Conservation (phyloP, 495 filamentous ascomycete genomes). For the Penicillium macrosclerotiorum region DNA sequence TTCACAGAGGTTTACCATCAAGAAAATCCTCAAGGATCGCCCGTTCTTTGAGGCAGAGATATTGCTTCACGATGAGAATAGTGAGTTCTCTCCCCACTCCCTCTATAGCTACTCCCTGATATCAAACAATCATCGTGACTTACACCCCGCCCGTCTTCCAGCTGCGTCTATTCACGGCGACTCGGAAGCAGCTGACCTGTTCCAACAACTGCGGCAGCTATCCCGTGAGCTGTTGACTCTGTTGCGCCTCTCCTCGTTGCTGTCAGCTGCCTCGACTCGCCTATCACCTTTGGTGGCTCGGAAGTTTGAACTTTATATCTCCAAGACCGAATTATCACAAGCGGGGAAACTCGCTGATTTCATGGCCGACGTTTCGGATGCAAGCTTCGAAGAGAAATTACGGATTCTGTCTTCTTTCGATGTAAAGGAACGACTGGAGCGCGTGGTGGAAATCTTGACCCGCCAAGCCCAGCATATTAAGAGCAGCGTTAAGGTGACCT, state of each 20-base stretch:
- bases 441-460: constrained; percentile 75
- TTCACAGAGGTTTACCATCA: constrained; percentile 69
- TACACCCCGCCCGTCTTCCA: constrained; percentile 10
- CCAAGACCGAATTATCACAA: constrained; percentile 68
- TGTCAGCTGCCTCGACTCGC: constrained; percentile 59
- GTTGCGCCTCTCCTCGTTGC: constrained; percentile 70
- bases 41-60: constrained; percentile 85
- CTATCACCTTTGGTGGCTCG: constrained; percentile 81
- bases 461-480: constrained; percentile 79
- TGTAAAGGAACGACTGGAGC: constrained; percentile 71
- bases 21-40: constrained; percentile 70
- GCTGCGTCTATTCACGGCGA: constrained; percentile 48
- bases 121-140: constrained; percentile 7
- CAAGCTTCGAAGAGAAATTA: constrained; percentile 83
- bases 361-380: constrained; percentile 86
- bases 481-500: constrained; percentile 74
- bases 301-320: constrained; percentile 81
- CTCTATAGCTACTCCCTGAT: background rate
- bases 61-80: constrained; percentile 57
- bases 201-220: constrained; percentile 75
- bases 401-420: constrained; percentile 74
- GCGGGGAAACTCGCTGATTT: constrained; percentile 93
- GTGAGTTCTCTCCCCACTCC: constrained; percentile 38
- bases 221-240: constrained; percentile 80
- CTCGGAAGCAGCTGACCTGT: constrained; percentile 60